phyloP scores from a whole-genome alignment of 2,329 filamentous ascomycete genomes.

The Bipolaris zeicola region DNA sequence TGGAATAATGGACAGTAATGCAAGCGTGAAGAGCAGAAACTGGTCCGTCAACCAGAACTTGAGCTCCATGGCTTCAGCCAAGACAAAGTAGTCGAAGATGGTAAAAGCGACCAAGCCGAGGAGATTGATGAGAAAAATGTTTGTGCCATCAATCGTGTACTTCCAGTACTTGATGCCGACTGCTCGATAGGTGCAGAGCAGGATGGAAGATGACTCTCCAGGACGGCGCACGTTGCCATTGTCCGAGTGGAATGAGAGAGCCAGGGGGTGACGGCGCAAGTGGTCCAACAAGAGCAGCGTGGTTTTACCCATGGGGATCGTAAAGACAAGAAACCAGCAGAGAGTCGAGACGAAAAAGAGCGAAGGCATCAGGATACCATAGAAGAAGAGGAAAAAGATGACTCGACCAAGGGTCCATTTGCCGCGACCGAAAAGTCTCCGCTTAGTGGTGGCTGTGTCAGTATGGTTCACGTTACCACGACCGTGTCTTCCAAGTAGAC shows the following conservation, averaged over 20 bases:
- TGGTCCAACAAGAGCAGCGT: conserved; percentile 90
- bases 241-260: conserved; percentile 91
- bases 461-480: conserved; percentile 53
- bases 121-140: conserved; percentile 98
- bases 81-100: conserved; percentile 87
- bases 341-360: conserved; percentile 83
- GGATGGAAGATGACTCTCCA: conserved; percentile 78
- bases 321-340: conserved; percentile 97
- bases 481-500: conserved; percentile 74
- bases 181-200: conserved; percentile 95
- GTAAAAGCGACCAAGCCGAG: conserved; percentile 92
- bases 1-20: conserved; percentile 90
- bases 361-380: conserved; percentile 84
- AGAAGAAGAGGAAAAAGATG: conserved; percentile 96
- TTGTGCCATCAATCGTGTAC: conserved; percentile 97
- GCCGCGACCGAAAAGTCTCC: conserved; percentile 89
- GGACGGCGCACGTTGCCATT: conserved; percentile 72
- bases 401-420: conserved; percentile 95
- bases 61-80: conserved; percentile 71
- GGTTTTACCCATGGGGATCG: conserved; percentile 97
- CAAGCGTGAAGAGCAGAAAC: conserved; percentile 83
- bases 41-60: conserved; percentile 78
- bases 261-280: conserved; percentile 87
- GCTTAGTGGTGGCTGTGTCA: conserved; percentile 64
- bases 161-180: conserved; percentile 98